Evolutionary conservation across 2,329 filamentous ascomycete genomes (phyloP).

Genomic region (Venturia oleaginea): DNA sequence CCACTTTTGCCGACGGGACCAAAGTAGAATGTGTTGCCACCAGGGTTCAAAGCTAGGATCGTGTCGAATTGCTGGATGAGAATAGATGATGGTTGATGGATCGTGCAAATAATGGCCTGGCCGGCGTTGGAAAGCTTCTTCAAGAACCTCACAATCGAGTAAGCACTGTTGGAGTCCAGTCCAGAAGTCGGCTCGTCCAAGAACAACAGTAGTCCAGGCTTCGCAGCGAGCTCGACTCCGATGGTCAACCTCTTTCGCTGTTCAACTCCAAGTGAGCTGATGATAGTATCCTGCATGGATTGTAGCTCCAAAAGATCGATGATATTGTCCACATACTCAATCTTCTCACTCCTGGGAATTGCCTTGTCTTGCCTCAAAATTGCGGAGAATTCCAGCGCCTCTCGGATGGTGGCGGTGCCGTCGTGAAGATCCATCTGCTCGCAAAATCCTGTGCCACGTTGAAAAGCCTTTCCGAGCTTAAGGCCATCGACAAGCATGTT

Average conservation of each 20-base stretch:
- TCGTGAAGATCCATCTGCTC: constrained; percentile 27
- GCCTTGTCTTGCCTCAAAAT: constrained; percentile 18
- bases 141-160: constrained; percentile 54
- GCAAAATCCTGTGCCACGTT: constrained; percentile 56
- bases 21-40: constrained; percentile 39
- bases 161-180: constrained; percentile 55
- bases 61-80: constrained; percentile 39
- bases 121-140: constrained; percentile 47
- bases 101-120: constrained; percentile 39
- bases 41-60: constrained; percentile 35
- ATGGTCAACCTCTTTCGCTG: constrained; percentile 65
- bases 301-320: constrained; percentile 56
- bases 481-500: constrained; percentile 65
- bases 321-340: constrained; percentile 58
- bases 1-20: constrained; percentile 38
- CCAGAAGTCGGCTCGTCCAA: constrained; percentile 52
- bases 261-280: constrained; percentile 55
- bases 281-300: constrained; percentile 58
- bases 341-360: constrained; percentile 42
- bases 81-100: constrained; percentile 37
- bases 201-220: constrained; percentile 54
- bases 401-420: constrained; percentile 30
- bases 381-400: constrained; percentile 14
- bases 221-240: constrained; percentile 62
- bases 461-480: constrained; percentile 52